Base-by-base conservation (phyloP, 345 rosid genomes). In the Turnera subulata region DNA sequence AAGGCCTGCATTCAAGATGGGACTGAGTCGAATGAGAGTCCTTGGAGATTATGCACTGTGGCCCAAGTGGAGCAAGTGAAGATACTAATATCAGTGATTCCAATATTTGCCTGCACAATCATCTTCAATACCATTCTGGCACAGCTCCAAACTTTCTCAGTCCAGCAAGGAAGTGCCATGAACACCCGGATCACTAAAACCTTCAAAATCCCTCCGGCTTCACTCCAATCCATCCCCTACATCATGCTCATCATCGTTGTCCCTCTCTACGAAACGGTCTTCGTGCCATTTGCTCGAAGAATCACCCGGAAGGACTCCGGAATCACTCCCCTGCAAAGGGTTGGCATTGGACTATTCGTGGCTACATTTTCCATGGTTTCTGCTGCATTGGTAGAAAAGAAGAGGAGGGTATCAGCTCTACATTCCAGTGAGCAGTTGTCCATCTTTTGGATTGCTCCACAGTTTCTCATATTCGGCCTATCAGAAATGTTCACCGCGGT, bases 401-500 rank as follows among this genome's bases (percentile, higher is more conserved):
- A 78, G 65, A 78, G 96, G 62, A 69, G 81, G 0, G 56, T 33
- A 12, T 46, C 66, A 25, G 55, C 67, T 45, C 42, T 74, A 50
- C 22, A 61, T 21, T 43, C 54, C 26, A 56, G 63, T 14, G 49
- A 50, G 66, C 76, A 63, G 2, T 46, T 83, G 7, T 78, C 83
- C 11, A 62, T 84, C 53, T 81, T 88, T 52, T 88, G 96, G 89
- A 77, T 84, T 38, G 80, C 87, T 6, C 85, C 84, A 0, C 92
- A 82, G 66, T 84, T 75, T 57, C 50, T 78, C 20, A 77, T 88
- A 50, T 88, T 88, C 11, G 84, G 89, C 4, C 58, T 82, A 1
- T 79, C 92, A 6, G 79, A 84, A 58, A 84, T 82, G 89, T 83
- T 88, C 66, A 82, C 92, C 0, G 81, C 84, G 6, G 84, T 84